phyloP scores from a whole-genome alignment of 2,329 filamentous ascomycete species.

The Sphaceloma murrayae region DNA sequence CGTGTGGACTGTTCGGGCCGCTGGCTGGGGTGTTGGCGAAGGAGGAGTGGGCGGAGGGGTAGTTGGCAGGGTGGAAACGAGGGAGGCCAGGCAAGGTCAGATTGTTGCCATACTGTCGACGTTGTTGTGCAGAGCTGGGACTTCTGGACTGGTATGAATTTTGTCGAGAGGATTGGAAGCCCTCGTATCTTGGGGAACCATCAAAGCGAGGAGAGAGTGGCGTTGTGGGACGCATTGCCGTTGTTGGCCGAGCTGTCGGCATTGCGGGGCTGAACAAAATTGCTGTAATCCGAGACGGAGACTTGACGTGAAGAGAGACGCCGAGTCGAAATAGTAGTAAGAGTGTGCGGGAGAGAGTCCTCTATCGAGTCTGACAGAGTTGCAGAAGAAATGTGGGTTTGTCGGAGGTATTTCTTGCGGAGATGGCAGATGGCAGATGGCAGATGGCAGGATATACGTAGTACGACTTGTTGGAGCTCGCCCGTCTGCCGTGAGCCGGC shows the following conservation, averaged over 20 bases:
- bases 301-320: not conserved
- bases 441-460: conserved; percentile 13
- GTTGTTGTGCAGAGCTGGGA: conserved; percentile 26
- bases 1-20: conserved; percentile 33
- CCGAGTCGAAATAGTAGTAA: not conserved
- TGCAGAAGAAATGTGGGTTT: conserved; percentile 5
- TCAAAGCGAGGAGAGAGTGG: conserved; percentile 28
- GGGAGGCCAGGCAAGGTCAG: conserved; percentile 42
- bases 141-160: conserved; percentile 22
- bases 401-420: not conserved
- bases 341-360: too few species aligned
- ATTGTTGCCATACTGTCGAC: conserved; percentile 29
- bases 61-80: conserved; percentile 46
- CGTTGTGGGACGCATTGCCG: conserved; percentile 27
- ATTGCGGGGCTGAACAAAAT: conserved; percentile 20
- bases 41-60: conserved; percentile 32
- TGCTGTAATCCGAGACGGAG: not conserved
- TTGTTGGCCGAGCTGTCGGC: conserved; percentile 29
- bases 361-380: too few species aligned
- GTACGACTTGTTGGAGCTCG: conserved; percentile 2
- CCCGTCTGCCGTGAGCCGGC: conserved; percentile 12
- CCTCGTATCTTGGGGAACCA: conserved; percentile 24
- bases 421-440: too few species aligned
- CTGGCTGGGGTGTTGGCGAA: conserved; percentile 30
- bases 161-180: conserved; percentile 26